Conservation (phyloP, 2,329 filamentous ascomycete genomes). For the Apiospora arundinis region DNA sequence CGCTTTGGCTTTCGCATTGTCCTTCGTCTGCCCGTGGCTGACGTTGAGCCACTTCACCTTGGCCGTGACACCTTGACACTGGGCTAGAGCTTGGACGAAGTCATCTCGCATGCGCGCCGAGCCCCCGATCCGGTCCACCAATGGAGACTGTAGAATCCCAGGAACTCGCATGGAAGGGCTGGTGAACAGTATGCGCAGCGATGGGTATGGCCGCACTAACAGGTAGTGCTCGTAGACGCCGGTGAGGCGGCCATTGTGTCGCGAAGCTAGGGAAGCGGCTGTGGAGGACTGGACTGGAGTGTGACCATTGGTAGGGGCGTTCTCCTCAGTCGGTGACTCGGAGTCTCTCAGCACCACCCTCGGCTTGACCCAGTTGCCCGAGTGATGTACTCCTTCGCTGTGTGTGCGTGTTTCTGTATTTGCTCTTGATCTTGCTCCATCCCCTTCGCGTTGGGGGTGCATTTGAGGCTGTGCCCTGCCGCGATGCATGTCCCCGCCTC, state of each 20-base stretch:
- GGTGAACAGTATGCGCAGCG: constrained; percentile 70
- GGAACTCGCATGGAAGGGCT: constrained; percentile 71
- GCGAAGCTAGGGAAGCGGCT: constrained; percentile 24
- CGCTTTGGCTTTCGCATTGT: not conserved
- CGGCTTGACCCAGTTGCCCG: constrained; percentile 2
- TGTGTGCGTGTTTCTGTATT: constrained; percentile 26
- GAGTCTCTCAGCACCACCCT: constrained; percentile 12
- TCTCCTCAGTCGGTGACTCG: not conserved
- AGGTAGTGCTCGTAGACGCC: constrained; percentile 62
- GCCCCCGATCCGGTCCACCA: constrained; percentile 60
- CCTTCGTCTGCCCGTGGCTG: not conserved
- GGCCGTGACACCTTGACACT: constrained; percentile 8
- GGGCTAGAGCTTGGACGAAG: constrained; percentile 62
- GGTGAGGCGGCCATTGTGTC: constrained; percentile 37
- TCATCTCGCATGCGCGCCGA: constrained; percentile 54
- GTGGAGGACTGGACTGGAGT: not conserved
- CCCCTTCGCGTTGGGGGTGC: constrained; percentile 42
- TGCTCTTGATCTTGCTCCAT: constrained; percentile 45
- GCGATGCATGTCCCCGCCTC: constrained; percentile 68
- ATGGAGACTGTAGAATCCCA: constrained; percentile 67
- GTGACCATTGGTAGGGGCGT: constrained; percentile 42
- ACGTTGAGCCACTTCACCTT: constrained; percentile 17
- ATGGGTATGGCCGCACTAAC: constrained; percentile 70
- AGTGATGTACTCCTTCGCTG: constrained; percentile 46
- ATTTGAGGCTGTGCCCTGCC: constrained; percentile 47